Evolutionary conservation across 768 basidiomycete species (phyloP).

Genomic region (Suillus tomentosus): DNA sequence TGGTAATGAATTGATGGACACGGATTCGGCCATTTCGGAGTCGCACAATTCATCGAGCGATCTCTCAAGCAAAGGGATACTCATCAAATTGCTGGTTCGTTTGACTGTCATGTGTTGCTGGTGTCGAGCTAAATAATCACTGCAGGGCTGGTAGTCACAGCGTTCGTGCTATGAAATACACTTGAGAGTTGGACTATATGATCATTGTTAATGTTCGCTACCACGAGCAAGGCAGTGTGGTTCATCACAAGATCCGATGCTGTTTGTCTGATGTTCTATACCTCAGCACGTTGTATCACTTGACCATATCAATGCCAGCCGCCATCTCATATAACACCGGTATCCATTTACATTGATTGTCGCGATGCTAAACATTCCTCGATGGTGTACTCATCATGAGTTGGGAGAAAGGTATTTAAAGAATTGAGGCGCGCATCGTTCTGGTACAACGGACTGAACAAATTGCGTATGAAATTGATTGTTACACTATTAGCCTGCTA

Average conservation of each 20-base stretch:
- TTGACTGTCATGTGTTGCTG: background rate
- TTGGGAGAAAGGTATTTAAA: conserved; percentile 95
- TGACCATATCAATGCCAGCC: conserved; percentile 65
- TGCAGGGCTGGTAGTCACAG: conserved; percentile 88
- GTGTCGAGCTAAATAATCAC: background rate
- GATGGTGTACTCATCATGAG: conserved; percentile 76
- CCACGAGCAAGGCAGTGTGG: conserved; percentile 95
- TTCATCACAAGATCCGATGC: background rate
- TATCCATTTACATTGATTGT: conserved; percentile 75
- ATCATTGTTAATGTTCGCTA: conserved; percentile 90
- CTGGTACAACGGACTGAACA: background rate
- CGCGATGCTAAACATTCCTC: conserved; percentile 76
- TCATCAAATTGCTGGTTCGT: conserved; percentile 86
- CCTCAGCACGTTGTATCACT: conserved; percentile 70
- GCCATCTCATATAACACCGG: conserved; percentile 50
- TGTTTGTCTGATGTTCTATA: background rate
- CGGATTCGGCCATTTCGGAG: background rate
- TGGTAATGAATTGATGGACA: background rate
- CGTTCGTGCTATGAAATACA: conserved; percentile 83
- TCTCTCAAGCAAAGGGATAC: background rate
- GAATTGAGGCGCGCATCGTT: conserved; percentile 70
- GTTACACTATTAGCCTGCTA: background rate
- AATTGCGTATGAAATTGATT: background rate
- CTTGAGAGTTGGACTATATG: conserved; percentile 54
- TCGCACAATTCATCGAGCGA: background rate